Base-by-base conservation (phyloP, 2,329 filamentous ascomycete genomes). In the Aureobasidium sp. region DNA sequence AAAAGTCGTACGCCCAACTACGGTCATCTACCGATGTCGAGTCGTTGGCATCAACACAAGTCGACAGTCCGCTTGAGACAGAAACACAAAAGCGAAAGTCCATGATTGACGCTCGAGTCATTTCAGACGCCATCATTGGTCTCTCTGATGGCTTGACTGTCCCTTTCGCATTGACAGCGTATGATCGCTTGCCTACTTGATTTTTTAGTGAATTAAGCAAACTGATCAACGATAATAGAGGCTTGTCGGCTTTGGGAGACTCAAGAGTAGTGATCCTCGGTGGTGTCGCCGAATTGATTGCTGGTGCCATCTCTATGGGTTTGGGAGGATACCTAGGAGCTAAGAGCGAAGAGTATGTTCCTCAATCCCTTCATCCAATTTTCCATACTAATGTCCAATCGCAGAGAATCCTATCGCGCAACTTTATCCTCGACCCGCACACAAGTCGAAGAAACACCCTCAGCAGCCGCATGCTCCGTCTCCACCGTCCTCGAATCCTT, bases 111-210 rank as follows among this genome's bases (percentile, higher is more conserved):
- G 61, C 61, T 20, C 37, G 61, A 39, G 42, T 79, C 52, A 72
- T 81, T 47, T 79, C 79, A 3, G 74, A 77, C 65, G 72, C 74
- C 6, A 77, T 75, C n/a, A 72, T 77, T 42, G 75, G 75, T 23
- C 69, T 76, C n/a, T 75, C 74, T 15, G 75, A 77, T 62, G 75
- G 75, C 46, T 66, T 77, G 61, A 77, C 75, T 1, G 75, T 77
- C 3, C 75, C 75, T 2, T 77, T 77, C 64, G 75, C 75, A 3
- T 67, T 77, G 15, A 76, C 74, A 20, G 75, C 75, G 29, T 32
- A 32, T 8, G 20, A 20, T 20, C 20, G 20, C 20, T 20, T 20
- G 20, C 20, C 20, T 20, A 20, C 1, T 20, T 20, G 20, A 20
- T 20, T 20, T 20, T 20, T 20, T 20, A 20, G 20, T 20, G 20